phyloP scores from a whole-genome alignment of 352 stramenopile species.

The Phytopythium cucurbitacearum region DNA sequence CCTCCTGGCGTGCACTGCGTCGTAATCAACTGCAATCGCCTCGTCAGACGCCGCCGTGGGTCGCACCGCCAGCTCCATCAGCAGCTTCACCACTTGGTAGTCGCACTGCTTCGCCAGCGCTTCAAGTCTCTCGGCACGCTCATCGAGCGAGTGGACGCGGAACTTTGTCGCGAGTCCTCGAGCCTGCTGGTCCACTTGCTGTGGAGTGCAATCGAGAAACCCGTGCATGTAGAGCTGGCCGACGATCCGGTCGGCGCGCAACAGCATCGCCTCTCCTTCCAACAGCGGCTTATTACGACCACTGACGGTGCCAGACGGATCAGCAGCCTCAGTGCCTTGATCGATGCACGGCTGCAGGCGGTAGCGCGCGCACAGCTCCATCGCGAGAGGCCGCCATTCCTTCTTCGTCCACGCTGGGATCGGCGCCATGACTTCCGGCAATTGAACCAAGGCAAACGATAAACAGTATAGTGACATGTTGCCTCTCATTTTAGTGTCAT shows the following conservation, averaged over 20 bases:
- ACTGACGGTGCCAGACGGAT: no score
- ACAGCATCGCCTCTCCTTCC: constrained; percentile 18
- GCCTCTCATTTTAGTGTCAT: no score
- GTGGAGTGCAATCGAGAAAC: constrained; percentile 44
- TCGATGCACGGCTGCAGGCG: neutral
- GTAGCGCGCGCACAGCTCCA: constrained; percentile 36
- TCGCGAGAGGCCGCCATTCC: constrained; percentile 56
- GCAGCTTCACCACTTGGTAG: constrained; percentile 47
- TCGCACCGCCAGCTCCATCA: constrained; percentile 49
- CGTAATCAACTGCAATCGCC: constrained; percentile 21
- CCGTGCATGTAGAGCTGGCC: constrained; percentile 39
- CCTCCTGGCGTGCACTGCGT: neutral
- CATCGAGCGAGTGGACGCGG: constrained; percentile 43
- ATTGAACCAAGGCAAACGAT: no score
- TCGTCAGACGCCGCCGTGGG: constrained; percentile 38
- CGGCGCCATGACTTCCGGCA: constrained; percentile 10
- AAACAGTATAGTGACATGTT: no score
- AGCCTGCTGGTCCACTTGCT: constrained; percentile 40
- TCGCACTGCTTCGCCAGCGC: constrained; percentile 30
- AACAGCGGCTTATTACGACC: neutral
- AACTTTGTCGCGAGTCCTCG: constrained; percentile 45
- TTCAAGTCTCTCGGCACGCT: constrained; percentile 32
- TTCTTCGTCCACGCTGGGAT: constrained; percentile 44
- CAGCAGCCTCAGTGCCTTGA: no score
- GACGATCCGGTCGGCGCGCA: constrained; percentile 46